Percentiles rank a stretch among this genome's conserved stretches.
Evolutionary conservation across 306 rosid genomes (phyloP).

Genomic region (Cucurbita maxima): DNA sequence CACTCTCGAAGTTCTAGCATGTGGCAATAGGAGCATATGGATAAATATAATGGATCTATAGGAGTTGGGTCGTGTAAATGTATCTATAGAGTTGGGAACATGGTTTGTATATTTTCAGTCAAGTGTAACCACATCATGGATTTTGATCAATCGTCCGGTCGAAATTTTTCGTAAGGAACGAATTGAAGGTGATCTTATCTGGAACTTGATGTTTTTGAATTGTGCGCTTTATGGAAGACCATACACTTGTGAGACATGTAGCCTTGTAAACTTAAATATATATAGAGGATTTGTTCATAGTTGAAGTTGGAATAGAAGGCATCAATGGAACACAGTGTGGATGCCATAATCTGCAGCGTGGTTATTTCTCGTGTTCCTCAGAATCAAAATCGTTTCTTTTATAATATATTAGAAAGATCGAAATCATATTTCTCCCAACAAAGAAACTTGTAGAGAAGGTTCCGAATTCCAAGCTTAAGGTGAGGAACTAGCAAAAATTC

Average conservation of each 20-base stretch:
- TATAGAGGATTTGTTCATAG: not conserved
- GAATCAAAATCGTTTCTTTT: not conserved
- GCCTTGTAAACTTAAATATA: not conserved
- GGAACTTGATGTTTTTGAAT: not conserved
- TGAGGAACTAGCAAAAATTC: not conserved
- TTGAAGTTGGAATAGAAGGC: not conserved
- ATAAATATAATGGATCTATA: not conserved
- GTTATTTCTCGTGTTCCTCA: not conserved
- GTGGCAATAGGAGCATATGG: not conserved
- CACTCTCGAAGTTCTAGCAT: not conserved
- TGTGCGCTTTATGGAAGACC: not conserved
- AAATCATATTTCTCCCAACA: not conserved
- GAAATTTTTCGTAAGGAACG: not conserved
- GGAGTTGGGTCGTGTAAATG: not conserved
- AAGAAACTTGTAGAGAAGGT: not conserved
- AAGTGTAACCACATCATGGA: not conserved
- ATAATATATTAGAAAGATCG: not conserved
- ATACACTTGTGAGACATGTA: not conserved
- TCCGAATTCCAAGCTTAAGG: not conserved
- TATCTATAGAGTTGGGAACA: not conserved
- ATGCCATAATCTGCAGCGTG: not conserved
- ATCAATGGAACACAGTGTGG: not conserved
- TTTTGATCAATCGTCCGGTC: not conserved
- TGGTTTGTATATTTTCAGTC: not conserved
- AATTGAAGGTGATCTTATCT: not conserved